Base-by-base conservation (phyloP, 441 rosid species). In the Pelargonium citronellum region DNA sequence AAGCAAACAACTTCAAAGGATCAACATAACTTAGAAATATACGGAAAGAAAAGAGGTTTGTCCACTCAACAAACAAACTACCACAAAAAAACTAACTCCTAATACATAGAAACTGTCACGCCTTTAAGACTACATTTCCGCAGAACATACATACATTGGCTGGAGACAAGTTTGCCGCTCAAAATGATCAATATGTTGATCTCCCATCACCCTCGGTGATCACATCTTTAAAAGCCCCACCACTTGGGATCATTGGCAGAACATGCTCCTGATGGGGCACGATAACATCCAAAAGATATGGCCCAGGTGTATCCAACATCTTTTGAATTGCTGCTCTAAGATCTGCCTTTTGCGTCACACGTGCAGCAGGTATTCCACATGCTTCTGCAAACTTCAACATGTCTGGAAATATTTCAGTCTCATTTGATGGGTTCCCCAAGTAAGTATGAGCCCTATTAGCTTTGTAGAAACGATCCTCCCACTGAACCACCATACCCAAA, bases 211-310 rank as follows among this genome's bases (percentile, higher is more conserved):
- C 96, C 68, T 91, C 95, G 0, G 85, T 83, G 69, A 93, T 91
- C 77, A 87, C 73, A 79, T 93, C 96, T 62, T 84, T 91, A 70
- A 91, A 93, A 27, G 90, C 85, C 7, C 96, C 98, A 19, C 91
- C 93, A 71, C 95, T 91, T 1, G 98, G 97, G 75, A 93, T 93
- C 98, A 94, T 94, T 60, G 98, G 96, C 71, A 94, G 74, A 34
- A 94, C 99, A 69, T 94, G 99, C 75, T 91, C 99, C 77, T 94
- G 97, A 78, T 91, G 99, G 5, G 96, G 99, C 15, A 91, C 87
- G 19, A 94, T 85, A 30, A 91, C 97, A 70, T 94, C 97, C 83
- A 94, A 71, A 72, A 90, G 73, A 80, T 86, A 94, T 0, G 99
- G 96, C 66, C 97, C 97, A 0, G 95, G 97, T 1, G 99, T 91